Conservation (phyloP, 2,329 filamentous ascomycete genomes). For the Aspergillus sp. region DNA sequence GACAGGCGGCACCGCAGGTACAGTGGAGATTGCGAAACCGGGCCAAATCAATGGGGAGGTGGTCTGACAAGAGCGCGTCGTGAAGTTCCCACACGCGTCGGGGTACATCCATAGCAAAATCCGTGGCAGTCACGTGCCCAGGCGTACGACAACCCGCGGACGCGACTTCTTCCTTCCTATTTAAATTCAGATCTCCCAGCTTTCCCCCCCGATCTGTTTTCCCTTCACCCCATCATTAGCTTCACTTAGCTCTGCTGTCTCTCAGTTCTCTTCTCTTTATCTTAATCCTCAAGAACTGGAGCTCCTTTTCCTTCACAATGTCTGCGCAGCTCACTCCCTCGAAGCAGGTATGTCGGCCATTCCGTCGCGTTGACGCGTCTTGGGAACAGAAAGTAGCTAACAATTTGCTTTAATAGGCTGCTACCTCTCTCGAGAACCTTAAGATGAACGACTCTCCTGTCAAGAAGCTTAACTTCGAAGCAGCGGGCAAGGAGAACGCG, state of each 20-base stretch:
- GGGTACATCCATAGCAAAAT: no score
- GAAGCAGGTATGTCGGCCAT: conserved; percentile 62
- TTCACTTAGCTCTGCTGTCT: no score
- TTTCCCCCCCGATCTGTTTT: no score
- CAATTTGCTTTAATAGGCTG: conserved; percentile 62
- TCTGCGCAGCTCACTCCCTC: conserved; percentile 72
- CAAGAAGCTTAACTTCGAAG: conserved; percentile 82
- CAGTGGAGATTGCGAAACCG: conserved; percentile 17
- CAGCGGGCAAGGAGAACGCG: conserved; percentile 78
- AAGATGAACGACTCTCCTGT: conserved; percentile 85
- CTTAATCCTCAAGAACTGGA: conserved; percentile 19
- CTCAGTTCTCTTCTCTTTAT: conserved; percentile 26
- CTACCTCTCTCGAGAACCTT: conserved; percentile 79
- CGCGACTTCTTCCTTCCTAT: not conserved
- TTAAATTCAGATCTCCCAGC: conserved; percentile 1
- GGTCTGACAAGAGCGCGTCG: conserved; percentile 17
- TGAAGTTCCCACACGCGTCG: not conserved
- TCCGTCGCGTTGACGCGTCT: conserved; percentile 38
- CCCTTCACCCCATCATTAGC: no score
- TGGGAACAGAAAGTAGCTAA: conserved; percentile 34
- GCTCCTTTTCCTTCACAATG: conserved; percentile 54
- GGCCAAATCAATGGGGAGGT: conserved; percentile 12
- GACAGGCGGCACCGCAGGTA: conserved; percentile 4
- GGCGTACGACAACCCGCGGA: not conserved
- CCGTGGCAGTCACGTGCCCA: no score